Percentiles rank a stretch among this genome's conserved stretches.
phyloP scores from a whole-genome alignment of 2,329 filamentous ascomycete genomes.

The Teratosphaeria epicoccoides region DNA sequence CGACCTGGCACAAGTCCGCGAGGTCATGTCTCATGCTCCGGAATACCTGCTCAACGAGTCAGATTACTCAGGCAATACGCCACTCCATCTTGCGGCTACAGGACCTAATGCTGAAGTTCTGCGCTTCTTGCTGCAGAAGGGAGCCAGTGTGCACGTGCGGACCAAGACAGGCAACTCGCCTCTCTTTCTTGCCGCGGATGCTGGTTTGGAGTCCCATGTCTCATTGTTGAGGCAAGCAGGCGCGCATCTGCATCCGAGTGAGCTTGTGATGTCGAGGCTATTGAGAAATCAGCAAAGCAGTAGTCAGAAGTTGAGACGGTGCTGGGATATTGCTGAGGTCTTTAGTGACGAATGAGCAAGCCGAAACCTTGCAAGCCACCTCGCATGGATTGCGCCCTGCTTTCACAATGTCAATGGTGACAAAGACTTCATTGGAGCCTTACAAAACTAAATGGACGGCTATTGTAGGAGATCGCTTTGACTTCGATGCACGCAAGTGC shows the following conservation, averaged over 20 bases:
- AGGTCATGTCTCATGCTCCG: not conserved
- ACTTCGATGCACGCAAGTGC: no score
- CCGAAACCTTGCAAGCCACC: no score
- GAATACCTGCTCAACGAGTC: not conserved
- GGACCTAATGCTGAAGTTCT: not conserved
- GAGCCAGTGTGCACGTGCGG: not conserved
- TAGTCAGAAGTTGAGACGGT: not conserved
- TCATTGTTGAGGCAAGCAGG: not conserved
- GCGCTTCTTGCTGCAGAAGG: not conserved
- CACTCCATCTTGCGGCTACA: conserved; percentile 1
- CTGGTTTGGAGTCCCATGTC: not conserved
- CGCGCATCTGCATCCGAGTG: conserved; percentile 1
- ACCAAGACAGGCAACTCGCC: conserved; percentile 1
- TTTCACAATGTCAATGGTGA: no score
- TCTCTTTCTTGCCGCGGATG: not conserved
- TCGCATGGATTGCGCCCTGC: no score
- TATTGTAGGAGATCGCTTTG: no score
- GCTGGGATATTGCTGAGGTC: not conserved
- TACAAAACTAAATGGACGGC: no score
- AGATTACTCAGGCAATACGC: conserved; percentile 1
- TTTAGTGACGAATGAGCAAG: not conserved
- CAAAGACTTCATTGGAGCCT: no score
- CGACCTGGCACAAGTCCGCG: not conserved
- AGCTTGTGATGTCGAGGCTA: not conserved
- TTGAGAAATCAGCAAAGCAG: not conserved